These are phyloP conservation scores for Asterella californica DNA, from an alignment of 225 moss, liverwort and hornwort species.

Conservation along the genomic window DNA sequence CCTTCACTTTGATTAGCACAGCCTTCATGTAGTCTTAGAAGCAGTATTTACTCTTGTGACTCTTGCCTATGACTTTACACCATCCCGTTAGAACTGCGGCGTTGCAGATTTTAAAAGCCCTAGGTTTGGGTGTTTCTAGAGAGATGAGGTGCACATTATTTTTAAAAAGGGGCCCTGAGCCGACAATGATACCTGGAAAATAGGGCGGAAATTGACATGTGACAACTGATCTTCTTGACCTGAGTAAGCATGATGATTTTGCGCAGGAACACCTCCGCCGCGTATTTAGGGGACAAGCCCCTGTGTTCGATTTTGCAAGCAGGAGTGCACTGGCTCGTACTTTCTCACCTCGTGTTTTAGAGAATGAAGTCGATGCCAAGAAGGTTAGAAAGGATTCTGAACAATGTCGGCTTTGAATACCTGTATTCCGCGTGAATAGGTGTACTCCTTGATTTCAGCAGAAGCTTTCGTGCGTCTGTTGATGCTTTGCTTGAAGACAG, in stretches of 20 bases:
- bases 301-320: conserved; percentile 61
- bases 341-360: conserved; percentile 87
- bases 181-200: neutral
- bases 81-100: neutral
- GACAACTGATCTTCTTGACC: too few species aligned
- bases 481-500: neutral
- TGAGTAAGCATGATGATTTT: too few species aligned
- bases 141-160: neutral
- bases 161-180: neutral
- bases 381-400: conserved; percentile 31
- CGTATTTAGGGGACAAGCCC: conserved; percentile 79
- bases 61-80: neutral
- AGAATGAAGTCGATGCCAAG: conserved; percentile 89
- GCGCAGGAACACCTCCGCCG: conserved; percentile 79
- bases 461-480: neutral
- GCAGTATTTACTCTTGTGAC: too few species aligned
- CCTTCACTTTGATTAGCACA: neutral
- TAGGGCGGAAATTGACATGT: too few species aligned
- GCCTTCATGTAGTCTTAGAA: neutral
- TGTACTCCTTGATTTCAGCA: too few species aligned
- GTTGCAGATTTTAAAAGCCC: neutral
- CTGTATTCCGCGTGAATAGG: neutral
- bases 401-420: neutral
- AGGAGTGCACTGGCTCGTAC: conserved; percentile 81
- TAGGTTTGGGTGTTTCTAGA: neutral